Conservation (phyloP, 2,329 filamentous ascomycete genomes). For the Tolypocladium sp. region DNA sequence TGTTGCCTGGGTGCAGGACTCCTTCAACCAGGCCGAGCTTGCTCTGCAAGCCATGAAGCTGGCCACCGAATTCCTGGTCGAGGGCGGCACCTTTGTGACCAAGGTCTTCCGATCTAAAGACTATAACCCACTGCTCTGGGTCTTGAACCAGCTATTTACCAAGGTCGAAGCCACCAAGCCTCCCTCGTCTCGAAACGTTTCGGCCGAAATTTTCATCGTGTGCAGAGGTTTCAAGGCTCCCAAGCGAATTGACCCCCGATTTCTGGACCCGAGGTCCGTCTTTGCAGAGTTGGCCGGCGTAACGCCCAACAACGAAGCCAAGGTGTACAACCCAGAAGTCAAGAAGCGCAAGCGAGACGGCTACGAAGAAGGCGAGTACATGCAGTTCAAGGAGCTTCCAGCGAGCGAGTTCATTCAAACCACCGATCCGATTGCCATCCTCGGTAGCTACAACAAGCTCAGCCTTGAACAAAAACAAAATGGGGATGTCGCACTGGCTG, state of each 20-base stretch:
- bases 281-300: slow-evolving; percentile 86
- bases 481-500: slow-evolving; percentile 77
- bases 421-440: slow-evolving; percentile 82
- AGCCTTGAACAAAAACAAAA: slow-evolving; percentile 73
- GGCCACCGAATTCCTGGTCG: slow-evolving; percentile 83
- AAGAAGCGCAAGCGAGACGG: slow-evolving; percentile 98
- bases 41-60: slow-evolving; percentile 85
- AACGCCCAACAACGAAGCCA: slow-evolving; percentile 90
- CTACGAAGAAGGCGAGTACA: slow-evolving; percentile 94
- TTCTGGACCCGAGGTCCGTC: slow-evolving; percentile 80
- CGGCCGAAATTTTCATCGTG: slow-evolving; percentile 97
- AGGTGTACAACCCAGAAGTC: slow-evolving; percentile 93
- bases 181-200: slow-evolving; percentile 89
- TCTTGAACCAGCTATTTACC: slow-evolving; percentile 91
- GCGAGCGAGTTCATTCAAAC: slow-evolving; percentile 94
- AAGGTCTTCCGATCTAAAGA: slow-evolving; percentile 98
- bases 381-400: slow-evolving; percentile 78
- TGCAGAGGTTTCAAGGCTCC: slow-evolving; percentile 93
- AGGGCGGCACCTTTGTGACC: slow-evolving; percentile 89
- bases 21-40: slow-evolving; percentile 93
- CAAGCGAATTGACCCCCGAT: slow-evolving; percentile 84
- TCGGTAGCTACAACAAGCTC: slow-evolving; percentile 77
- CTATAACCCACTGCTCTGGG: slow-evolving; percentile 92
- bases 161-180: slow-evolving; percentile 98
- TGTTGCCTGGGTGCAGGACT: slow-evolving; percentile 96